Base-by-base conservation (phyloP, 768 basidiomycete genomes). In the Wakefieldia striispora region DNA sequence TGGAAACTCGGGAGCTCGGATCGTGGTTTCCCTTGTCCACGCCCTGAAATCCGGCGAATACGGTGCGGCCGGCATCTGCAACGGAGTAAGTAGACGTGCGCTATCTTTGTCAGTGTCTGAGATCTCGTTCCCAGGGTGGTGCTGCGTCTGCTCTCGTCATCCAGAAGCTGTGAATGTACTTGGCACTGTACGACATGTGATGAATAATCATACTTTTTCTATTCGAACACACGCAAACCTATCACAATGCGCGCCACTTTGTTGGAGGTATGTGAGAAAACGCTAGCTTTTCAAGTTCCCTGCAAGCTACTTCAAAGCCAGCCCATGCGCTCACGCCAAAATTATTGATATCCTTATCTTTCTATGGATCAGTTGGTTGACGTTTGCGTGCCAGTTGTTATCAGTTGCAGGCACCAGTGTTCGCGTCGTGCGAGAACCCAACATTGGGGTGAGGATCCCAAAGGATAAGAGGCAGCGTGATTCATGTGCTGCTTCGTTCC, bases 1-100 rank as follows among this genome's bases (percentile, higher is more conserved):
- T 65, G 95, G 95, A 51, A 97, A 91, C 71, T 97, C 93, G 34
- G 95, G 95, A 17, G 82, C 90, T 40, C 86, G 95, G 43, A 97
- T 98, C 71, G 78, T 97, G 42, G 95, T 98, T 23, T 90, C 95
- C 6, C 80, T 98, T 17, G 76, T 91, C 4, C 94, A 97, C 66
- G 83, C 87, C n/a, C 82, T 97, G 57, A 86, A 95, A 76, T 69
- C 84, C 3, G 95, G 95, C 34, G 78, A 98, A 73, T 97, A 95
- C 62, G 95, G 95, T 58, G 92, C 91, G 47, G 95, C 95, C 34
- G 94, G 88, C 68, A 87, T 98, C 58, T 97, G 95, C 81, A 97
- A 97, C 64, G 95, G 94, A 55, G 92, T 95, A 68, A 70, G 92
- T 78, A 8, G 12, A 51, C 50, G 38, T 19, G 10, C 23, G 46